phyloP scores from a whole-genome alignment of 164 flowering plant species.

The Liquidambar formosana region DNA sequence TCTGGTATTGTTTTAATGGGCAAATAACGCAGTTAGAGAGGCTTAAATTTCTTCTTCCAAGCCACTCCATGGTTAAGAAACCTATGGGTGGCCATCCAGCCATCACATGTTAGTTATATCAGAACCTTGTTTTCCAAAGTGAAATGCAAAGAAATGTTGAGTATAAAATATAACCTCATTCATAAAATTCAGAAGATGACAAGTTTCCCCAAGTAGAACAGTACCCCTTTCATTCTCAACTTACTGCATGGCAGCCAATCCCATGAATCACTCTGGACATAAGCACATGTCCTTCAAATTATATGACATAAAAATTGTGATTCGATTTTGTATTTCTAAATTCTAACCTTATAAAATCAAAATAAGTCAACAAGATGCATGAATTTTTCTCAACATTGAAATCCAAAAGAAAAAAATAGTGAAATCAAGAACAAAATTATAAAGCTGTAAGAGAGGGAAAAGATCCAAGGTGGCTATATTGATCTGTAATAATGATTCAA shows the following conservation, averaged over 20 bases:
- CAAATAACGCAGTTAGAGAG: neutral
- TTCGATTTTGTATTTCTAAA: neutral
- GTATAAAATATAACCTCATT: neutral
- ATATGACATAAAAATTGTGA: neutral
- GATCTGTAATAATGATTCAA: neutral
- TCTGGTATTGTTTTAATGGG: too few species aligned
- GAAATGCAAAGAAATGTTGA: neutral
- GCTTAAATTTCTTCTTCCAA: constrained; percentile 2
- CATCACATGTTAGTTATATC: neutral
- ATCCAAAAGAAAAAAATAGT: too few species aligned
- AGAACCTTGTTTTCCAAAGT: neutral
- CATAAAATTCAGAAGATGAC: neutral
- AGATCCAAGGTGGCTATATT: neutral
- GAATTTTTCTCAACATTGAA: neutral
- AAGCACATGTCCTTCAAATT: neutral
- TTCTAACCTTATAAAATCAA: neutral
- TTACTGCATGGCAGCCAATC: neutral
- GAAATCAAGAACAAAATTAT: neutral
- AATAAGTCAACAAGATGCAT: neutral
- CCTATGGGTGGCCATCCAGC: neutral
- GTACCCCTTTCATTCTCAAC: neutral
- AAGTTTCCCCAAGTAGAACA: neutral
- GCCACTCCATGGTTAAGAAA: neutral
- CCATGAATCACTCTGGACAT: neutral
- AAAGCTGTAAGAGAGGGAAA: neutral